phyloP scores from a whole-genome alignment of 495 filamentous ascomycete genomes.

The Evernia prunastri region DNA sequence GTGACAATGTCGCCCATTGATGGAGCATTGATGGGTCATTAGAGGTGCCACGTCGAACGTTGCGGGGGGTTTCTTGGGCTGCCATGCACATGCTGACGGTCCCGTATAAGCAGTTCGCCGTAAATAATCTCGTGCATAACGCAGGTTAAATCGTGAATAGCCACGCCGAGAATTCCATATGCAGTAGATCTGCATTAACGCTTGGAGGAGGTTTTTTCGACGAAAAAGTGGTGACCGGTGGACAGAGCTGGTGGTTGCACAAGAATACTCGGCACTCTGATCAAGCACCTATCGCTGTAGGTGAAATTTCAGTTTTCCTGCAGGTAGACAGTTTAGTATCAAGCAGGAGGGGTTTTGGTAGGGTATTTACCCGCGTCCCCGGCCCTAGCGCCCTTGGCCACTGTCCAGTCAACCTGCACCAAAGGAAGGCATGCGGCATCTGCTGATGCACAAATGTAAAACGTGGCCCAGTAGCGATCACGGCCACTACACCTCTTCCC shows the following conservation, averaged over 20 bases:
- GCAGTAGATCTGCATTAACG: background rate
- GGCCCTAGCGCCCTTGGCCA: too few relatives aligned
- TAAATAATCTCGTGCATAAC: slow-evolving; percentile 1
- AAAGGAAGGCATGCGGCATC: too few relatives aligned
- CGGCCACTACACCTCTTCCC: background rate
- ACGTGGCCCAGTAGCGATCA: background rate
- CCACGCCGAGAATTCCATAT: background rate
- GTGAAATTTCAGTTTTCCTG: too few relatives aligned
- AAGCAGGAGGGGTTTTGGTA: background rate
- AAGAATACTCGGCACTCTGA: background rate
- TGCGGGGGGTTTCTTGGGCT: background rate
- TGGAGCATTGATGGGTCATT: slow-evolving; percentile 4
- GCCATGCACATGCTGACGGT: background rate
- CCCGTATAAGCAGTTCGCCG: background rate
- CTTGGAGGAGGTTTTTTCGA: background rate
- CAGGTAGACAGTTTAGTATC: background rate
- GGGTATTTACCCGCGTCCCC: background rate
- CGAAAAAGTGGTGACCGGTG: background rate
- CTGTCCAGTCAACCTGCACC: too few relatives aligned
- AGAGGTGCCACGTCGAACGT: slow-evolving; percentile 7
- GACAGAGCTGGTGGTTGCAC: background rate
- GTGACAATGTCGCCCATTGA: background rate
- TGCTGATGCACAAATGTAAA: background rate
- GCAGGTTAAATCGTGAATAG: background rate
- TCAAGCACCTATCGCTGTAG: too few relatives aligned